Evolutionary conservation across 768 basidiomycete species (phyloP).

Genomic region (Boletus eberwhitei): DNA sequence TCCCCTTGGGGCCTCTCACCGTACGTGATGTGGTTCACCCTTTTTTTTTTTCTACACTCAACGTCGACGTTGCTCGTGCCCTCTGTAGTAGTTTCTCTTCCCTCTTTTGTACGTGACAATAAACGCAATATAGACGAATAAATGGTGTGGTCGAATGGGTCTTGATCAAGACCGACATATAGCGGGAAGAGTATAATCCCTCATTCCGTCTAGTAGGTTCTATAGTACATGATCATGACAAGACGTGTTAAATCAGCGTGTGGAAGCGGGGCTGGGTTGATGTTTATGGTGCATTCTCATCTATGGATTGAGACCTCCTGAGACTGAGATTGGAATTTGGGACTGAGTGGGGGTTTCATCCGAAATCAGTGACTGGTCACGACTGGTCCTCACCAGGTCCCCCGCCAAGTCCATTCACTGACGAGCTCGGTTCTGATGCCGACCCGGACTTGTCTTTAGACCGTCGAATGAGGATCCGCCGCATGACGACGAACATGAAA

Average conservation of each 20-base stretch:
- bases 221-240: no score
- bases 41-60: not conserved
- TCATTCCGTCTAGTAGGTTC: not conserved
- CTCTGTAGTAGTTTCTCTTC: conserved; percentile 4
- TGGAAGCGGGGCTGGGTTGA: no score
- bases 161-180: no score
- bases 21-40: not conserved
- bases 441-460: not conserved
- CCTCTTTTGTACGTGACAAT: conserved; percentile 2
- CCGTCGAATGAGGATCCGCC: conserved; percentile 15
- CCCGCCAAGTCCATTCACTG: no score
- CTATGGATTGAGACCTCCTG: no score
- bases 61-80: not conserved
- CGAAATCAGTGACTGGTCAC: no score
- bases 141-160: not conserved
- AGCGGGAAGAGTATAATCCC: not conserved
- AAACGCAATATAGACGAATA: conserved; percentile 8
- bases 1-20: no score
- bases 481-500: conserved; percentile 27
- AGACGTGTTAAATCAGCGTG: no score
- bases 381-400: no score
- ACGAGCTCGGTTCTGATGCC: not conserved
- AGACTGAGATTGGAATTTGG: no score
- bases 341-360: no score
- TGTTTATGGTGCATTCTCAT: no score